Conservation (phyloP, 805 yeast species). For the Sugiyamaella marilandica region DNA sequence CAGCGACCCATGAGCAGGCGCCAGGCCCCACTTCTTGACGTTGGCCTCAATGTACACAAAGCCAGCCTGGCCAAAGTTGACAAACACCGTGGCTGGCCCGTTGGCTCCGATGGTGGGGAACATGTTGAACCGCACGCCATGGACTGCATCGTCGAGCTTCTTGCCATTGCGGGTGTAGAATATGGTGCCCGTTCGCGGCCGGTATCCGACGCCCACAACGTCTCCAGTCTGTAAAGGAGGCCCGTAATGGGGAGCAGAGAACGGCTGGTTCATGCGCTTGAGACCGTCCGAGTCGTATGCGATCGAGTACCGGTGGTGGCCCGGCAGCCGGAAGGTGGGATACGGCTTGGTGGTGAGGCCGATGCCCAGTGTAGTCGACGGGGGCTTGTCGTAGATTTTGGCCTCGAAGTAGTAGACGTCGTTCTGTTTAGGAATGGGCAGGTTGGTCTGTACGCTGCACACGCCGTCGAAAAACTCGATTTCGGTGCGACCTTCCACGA, state of each 20-base stretch:
- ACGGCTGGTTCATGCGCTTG: conserved; percentile 76
- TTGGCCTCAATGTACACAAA: conserved; percentile 88
- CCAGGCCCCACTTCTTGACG: conserved; percentile 93
- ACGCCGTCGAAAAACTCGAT: conserved; percentile 49
- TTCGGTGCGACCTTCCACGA: conserved; percentile 63
- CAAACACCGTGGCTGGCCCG: conserved; percentile 76
- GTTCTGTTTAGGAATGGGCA: conserved; percentile 78
- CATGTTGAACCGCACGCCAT: conserved; percentile 64
- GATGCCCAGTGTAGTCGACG: conserved; percentile 50
- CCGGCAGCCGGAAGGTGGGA: conserved; percentile 91
- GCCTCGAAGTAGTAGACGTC: conserved; percentile 88
- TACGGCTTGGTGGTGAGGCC: conserved; percentile 87
- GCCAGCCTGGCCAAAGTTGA: conserved; percentile 84
- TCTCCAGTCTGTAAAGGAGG: conserved; percentile 69
- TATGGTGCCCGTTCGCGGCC: conserved; percentile 75
- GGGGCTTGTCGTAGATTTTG: conserved; percentile 68
- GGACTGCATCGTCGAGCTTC: conserved; percentile 73
- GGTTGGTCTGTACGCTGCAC: conserved; percentile 68
- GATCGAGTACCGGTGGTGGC: conserved; percentile 77
- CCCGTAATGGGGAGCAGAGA: conserved; percentile 42
- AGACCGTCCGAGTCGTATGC: conserved; percentile 86
- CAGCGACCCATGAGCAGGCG: conserved; percentile 81
- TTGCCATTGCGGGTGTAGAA: conserved; percentile 95
- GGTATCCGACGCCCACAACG: conserved; percentile 87
- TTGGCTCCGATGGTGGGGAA: conserved; percentile 90